These are phyloP conservation scores for Cryptosporidium muris DNA, from an alignment of 169 alveolate species.

Conservation along the genomic window DNA sequence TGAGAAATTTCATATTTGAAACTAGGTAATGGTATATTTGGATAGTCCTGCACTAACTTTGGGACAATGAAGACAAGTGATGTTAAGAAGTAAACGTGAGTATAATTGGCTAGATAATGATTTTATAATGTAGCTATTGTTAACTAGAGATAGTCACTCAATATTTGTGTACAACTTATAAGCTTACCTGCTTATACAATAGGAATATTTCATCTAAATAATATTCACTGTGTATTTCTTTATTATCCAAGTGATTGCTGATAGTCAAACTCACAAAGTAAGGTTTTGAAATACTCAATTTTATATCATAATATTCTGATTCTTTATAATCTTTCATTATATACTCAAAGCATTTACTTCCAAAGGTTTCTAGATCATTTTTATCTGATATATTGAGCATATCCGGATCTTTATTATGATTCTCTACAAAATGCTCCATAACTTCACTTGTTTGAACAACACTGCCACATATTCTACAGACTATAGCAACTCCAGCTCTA, in stretches of 20 bases:
- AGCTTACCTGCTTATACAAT: constrained; percentile 49
- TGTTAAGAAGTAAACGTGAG: neutral
- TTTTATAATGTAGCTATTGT: no score
- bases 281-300: neutral
- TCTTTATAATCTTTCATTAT: constrained; percentile 24
- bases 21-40: constrained; percentile 52
- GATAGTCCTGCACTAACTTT: constrained; percentile 28
- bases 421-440: constrained; percentile 48
- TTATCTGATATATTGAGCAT: neutral
- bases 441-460: constrained; percentile 23
- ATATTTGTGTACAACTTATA: neutral
- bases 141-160: neutral
- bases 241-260: neutral
- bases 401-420: constrained; percentile 1
- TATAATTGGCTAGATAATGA: no score
- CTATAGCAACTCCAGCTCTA: constrained; percentile 56
- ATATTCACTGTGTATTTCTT: neutral
- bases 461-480: constrained; percentile 58
- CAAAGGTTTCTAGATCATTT: neutral
- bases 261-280: neutral
- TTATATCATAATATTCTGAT: constrained; percentile 8
- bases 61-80: neutral
- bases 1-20: neutral
- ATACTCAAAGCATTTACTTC: constrained; percentile 47
- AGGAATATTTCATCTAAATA: constrained; percentile 2